These are phyloP conservation scores for Kappamyces sp. DNA, from an alignment of 192 early-diverging fungal genomes.

Conservation along the genomic window DNA sequence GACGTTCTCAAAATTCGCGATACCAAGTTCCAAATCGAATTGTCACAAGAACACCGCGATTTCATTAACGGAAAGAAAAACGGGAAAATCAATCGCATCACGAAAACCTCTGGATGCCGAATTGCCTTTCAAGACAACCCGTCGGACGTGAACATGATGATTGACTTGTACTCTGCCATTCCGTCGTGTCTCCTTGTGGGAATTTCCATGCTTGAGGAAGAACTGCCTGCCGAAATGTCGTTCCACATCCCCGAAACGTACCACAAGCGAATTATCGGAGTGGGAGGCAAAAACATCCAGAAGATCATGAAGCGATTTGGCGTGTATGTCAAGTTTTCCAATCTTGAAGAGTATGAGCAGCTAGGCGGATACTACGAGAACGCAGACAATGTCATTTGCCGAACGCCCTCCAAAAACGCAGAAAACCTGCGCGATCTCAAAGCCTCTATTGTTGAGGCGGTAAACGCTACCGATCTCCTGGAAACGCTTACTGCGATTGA, in stretches of 20 bases:
- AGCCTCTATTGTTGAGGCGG: slow-evolving; percentile 59
- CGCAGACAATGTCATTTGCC: slow-evolving; percentile 74
- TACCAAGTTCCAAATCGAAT: slow-evolving; percentile 69
- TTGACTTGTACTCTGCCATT: slow-evolving; percentile 58
- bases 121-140: slow-evolving; percentile 64
- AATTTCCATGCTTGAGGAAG: slow-evolving; percentile 64
- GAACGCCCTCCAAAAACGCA: slow-evolving; percentile 71
- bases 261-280: slow-evolving; percentile 85
- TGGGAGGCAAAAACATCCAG: slow-evolving; percentile 83
- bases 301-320: slow-evolving; percentile 86
- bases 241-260: slow-evolving; percentile 76
- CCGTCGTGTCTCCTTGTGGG: slow-evolving; percentile 60
- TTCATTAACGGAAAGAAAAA: slow-evolving; percentile 87
- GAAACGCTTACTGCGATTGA: slow-evolving; percentile 8
- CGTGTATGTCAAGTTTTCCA: slow-evolving; percentile 84
- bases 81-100: slow-evolving; percentile 84
- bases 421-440: slow-evolving; percentile 57
- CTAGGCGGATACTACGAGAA: slow-evolving; percentile 76
- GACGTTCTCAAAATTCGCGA: slow-evolving; percentile 53
- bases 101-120: slow-evolving; percentile 62
- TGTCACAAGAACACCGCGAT: slow-evolving; percentile 72
- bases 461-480: slow-evolving; percentile 17
- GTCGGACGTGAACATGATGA: slow-evolving; percentile 76
- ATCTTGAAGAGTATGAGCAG: slow-evolving; percentile 65
- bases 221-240: slow-evolving; percentile 80